These are phyloP conservation scores for Helenozyma baotianmanensis DNA, from an alignment of 805 yeast genomes.

Conservation along the genomic window DNA sequence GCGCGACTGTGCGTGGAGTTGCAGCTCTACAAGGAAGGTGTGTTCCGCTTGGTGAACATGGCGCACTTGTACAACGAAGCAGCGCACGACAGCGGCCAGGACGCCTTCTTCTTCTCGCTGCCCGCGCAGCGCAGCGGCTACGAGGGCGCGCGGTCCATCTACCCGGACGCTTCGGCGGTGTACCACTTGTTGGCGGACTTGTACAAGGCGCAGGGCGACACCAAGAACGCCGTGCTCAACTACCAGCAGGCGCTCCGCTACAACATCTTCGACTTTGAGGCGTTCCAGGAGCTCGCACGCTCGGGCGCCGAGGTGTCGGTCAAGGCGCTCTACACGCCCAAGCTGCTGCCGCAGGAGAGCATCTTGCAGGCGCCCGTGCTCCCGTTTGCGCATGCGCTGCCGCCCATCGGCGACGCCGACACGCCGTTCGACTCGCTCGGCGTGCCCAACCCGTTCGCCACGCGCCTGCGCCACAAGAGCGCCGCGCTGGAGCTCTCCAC, in stretches of 20 bases:
- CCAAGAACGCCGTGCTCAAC: conserved; percentile 58
- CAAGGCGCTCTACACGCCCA: conserved; percentile 44
- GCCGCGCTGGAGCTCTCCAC: conserved; percentile 12
- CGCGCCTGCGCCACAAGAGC: conserved; percentile 25
- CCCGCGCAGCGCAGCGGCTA: conserved; percentile 26
- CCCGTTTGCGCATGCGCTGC: not conserved
- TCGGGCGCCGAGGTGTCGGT: conserved; percentile 69
- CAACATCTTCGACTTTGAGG: conserved; percentile 84
- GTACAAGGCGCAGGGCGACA: conserved; percentile 53
- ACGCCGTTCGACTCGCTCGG: conserved; percentile 1
- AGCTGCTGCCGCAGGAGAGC: no score
- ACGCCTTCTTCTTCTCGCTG: conserved; percentile 13
- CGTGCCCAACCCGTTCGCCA: conserved; percentile 21
- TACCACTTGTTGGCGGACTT: conserved; percentile 68
- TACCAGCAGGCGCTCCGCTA: conserved; percentile 64
- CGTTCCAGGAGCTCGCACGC: conserved; percentile 69
- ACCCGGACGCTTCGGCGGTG: conserved; percentile 70
- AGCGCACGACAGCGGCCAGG: conserved; percentile 1
- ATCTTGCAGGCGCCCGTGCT: not conserved
- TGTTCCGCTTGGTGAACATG: conserved; percentile 36
- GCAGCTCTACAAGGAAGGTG: conserved; percentile 57
- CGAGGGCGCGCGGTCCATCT: conserved; percentile 33
- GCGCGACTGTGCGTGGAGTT: conserved; percentile 62
- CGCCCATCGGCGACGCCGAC: no score
- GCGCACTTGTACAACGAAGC: conserved; percentile 27